phyloP scores from a whole-genome alignment of 345 rosid genomes.

The Murraya koenigii region DNA sequence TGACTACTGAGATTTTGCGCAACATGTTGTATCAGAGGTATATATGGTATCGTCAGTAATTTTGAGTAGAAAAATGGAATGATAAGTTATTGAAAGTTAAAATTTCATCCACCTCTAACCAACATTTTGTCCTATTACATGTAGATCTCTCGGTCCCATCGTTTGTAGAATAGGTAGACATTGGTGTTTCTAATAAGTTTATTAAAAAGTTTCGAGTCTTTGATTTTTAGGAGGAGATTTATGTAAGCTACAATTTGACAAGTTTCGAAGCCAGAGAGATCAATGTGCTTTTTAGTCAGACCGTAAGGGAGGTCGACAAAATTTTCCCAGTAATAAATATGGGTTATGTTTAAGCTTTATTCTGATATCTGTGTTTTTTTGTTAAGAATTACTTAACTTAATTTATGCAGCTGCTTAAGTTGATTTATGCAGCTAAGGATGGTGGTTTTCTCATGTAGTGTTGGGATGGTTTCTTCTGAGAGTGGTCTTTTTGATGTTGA shows the following conservation, averaged over 20 bases:
- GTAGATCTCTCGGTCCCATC: neutral
- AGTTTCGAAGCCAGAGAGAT: neutral
- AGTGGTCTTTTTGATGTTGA: slow-evolving; percentile 86
- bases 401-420: slow-evolving; percentile 9
- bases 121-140: neutral
- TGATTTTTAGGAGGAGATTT: neutral
- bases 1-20: slow-evolving; percentile 96
- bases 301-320: neutral
- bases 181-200: neutral
- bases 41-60: neutral
- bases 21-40: slow-evolving; percentile 97
- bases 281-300: neutral
- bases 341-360: neutral
- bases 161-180: neutral
- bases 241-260: neutral
- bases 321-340: neutral
- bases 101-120: neutral
- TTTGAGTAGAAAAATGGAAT: neutral
- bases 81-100: neutral
- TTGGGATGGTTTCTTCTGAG: slow-evolving; percentile 84
- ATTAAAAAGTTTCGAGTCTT: neutral
- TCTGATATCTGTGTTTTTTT: slow-evolving; percentile 1
- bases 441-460: slow-evolving; percentile 44
- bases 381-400: neutral
- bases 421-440: slow-evolving; percentile 14